Percentiles rank a stretch among this genome's conserved stretches.
These are phyloP conservation scores for Stachybotrys echinatus DNA, from an alignment of 2,329 filamentous ascomycete species.

Conservation along the genomic window DNA sequence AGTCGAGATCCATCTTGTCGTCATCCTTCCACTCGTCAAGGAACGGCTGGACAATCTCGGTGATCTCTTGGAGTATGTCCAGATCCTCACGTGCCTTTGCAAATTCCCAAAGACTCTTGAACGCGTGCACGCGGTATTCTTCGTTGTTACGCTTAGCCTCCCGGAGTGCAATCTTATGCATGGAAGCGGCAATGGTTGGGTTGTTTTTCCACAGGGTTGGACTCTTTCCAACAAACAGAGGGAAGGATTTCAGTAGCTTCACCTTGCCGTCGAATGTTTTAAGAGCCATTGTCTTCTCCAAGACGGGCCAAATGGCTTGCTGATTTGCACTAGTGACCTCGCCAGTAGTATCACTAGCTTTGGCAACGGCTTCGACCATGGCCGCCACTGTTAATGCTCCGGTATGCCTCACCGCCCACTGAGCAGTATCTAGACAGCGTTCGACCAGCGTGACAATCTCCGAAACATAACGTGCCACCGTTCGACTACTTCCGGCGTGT, in stretches of 20 bases:
- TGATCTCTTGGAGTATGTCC: slow-evolving; percentile 63
- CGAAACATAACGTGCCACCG: slow-evolving; percentile 74
- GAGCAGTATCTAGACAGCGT: slow-evolving; percentile 67
- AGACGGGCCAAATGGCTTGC: slow-evolving; percentile 69
- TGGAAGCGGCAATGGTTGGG: slow-evolving; percentile 49
- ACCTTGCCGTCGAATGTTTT: slow-evolving; percentile 96
- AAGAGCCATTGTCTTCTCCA: slow-evolving; percentile 75
- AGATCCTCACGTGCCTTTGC: slow-evolving; percentile 62
- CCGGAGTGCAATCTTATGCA: slow-evolving; percentile 75
- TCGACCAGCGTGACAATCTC: slow-evolving; percentile 72
- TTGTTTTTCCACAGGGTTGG: slow-evolving; percentile 53
- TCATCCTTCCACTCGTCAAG: slow-evolving; percentile 50
- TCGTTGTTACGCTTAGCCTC: slow-evolving; percentile 91
- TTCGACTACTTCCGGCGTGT: slow-evolving; percentile 79
- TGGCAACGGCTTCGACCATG: slow-evolving; percentile 60
- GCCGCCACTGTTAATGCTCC: slow-evolving; percentile 77
- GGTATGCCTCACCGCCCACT: slow-evolving; percentile 88
- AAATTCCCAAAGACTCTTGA: slow-evolving; percentile 68
- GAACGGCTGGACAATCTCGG: slow-evolving; percentile 56
- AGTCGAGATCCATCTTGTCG: slow-evolving; percentile 66
- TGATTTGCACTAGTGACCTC: slow-evolving; percentile 57
- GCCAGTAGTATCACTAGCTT: slow-evolving; percentile 49
- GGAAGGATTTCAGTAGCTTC: slow-evolving; percentile 72
- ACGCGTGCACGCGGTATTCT: slow-evolving; percentile 72
- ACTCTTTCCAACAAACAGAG: slow-evolving; percentile 67